These are phyloP conservation scores for Camelina neglecta DNA, from an alignment of 345 rosid species.

Conservation along the genomic window DNA sequence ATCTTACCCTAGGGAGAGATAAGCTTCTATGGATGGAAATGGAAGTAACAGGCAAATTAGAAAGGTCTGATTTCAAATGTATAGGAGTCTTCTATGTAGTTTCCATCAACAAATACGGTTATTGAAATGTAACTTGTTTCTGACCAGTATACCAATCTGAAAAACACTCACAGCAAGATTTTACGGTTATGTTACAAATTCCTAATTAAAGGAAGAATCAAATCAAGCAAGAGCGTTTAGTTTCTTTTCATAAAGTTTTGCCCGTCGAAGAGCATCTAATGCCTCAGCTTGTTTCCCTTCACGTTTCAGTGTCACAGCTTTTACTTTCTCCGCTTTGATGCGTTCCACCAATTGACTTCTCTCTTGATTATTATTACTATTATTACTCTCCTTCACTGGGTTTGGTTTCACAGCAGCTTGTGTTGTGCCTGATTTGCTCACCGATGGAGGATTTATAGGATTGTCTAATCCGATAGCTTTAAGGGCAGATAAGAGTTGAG, in stretches of 20 bases:
- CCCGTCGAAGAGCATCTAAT: conserved; percentile 78
- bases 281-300: conserved; percentile 94
- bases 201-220: not conserved
- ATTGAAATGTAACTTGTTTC: not conserved
- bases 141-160: conserved; percentile 15
- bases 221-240: conserved; percentile 55
- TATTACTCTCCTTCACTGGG: conserved; percentile 46
- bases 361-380: conserved; percentile 51
- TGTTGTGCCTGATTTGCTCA: conserved; percentile 36
- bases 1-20: no score
- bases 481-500: conserved; percentile 84
- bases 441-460: conserved; percentile 34
- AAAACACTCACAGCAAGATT: not conserved
- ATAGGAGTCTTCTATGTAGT: conserved; percentile 1
- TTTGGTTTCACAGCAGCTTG: conserved; percentile 25
- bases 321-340: conserved; percentile 77
- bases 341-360: conserved; percentile 68
- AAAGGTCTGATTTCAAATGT: not conserved
- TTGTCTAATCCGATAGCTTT: conserved; percentile 73
- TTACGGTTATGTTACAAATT: conserved; percentile 13
- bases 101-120: conserved; percentile 2
- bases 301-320: conserved; percentile 75
- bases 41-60: no score
- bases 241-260: conserved; percentile 76
- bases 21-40: no score